phyloP scores from a whole-genome alignment of 768 basidiomycete genomes.

The Collybiopsis confluens region DNA sequence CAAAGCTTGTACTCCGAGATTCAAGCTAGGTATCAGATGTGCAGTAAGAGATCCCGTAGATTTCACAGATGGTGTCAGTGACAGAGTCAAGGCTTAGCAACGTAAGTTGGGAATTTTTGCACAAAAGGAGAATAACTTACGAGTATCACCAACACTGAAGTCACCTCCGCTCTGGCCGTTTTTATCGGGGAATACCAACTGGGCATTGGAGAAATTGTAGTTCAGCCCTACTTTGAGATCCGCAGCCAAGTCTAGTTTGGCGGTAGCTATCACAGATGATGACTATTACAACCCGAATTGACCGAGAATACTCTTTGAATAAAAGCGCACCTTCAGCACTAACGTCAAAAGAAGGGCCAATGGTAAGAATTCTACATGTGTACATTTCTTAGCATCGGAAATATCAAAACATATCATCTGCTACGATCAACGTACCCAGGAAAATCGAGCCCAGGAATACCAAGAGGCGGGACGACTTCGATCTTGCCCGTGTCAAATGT shows the following conservation, averaged over 20 bases:
- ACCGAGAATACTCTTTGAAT: too few relatives aligned
- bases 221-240: slow-evolving; percentile 1
- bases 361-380: neutral
- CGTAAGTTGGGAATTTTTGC: neutral
- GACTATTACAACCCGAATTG: too few relatives aligned
- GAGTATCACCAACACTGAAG: slow-evolving; percentile 3
- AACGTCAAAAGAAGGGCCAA: slow-evolving; percentile 4
- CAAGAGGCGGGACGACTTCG: slow-evolving; percentile 30
- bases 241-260: neutral
- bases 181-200: slow-evolving; percentile 1
- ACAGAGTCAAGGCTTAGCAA: neutral
- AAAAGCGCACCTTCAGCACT: too few relatives aligned
- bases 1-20: slow-evolving; percentile 2
- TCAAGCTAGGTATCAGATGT: slow-evolving; percentile 6
- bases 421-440: slow-evolving; percentile 32
- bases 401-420: neutral
- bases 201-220: slow-evolving; percentile 1
- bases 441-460: slow-evolving; percentile 46
- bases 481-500: slow-evolving; percentile 39
- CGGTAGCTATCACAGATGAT: too few relatives aligned
- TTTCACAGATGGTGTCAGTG: slow-evolving; percentile 5
- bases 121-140: neutral
- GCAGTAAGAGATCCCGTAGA: slow-evolving; percentile 4
- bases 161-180: neutral
- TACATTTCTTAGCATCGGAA: neutral